A percentile compares a stretch with the other conserved stretches of the same genome.
phyloP scores from a whole-genome alignment of 2,329 filamentous ascomycete species.

The Calonectria pseudoreteaudii region DNA sequence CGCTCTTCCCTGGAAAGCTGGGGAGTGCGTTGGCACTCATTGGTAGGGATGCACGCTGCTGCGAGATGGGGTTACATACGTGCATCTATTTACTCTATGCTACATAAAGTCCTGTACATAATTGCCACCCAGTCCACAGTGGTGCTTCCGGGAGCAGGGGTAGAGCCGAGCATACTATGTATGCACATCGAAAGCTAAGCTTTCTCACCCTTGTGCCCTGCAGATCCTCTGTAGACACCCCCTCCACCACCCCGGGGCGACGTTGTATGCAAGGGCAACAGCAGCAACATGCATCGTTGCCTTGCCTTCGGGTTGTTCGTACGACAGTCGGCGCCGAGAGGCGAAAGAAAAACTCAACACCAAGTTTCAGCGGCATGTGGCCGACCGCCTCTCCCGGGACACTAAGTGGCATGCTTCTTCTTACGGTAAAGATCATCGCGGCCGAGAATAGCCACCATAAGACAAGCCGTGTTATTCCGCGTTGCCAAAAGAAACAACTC shows the following conservation, averaged over 20 bases:
- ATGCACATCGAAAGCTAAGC: conserved; percentile 1
- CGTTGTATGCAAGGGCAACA: background rate
- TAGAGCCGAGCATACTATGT: background rate
- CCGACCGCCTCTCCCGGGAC: background rate
- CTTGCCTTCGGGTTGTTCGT: too few species aligned
- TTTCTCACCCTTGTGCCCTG: background rate
- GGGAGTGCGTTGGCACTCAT: background rate
- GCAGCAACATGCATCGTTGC: background rate
- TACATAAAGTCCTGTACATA: too few species aligned
- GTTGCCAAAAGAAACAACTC: background rate
- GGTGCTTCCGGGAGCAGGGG: background rate
- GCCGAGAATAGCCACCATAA: too few species aligned
- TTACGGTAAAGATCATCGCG: background rate
- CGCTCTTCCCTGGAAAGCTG: background rate
- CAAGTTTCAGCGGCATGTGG: background rate
- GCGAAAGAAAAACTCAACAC: background rate
- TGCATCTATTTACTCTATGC: too few species aligned
- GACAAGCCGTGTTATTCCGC: background rate
- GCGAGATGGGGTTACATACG: conserved; percentile 1
- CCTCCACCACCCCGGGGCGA: background rate
- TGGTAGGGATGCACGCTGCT: background rate
- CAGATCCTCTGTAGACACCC: background rate
- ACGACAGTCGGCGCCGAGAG: background rate
- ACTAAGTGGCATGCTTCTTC: background rate
- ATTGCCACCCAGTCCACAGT: background rate